phyloP scores from a whole-genome alignment of 306 rosid genomes.

The Gastrolobium villosum region DNA sequence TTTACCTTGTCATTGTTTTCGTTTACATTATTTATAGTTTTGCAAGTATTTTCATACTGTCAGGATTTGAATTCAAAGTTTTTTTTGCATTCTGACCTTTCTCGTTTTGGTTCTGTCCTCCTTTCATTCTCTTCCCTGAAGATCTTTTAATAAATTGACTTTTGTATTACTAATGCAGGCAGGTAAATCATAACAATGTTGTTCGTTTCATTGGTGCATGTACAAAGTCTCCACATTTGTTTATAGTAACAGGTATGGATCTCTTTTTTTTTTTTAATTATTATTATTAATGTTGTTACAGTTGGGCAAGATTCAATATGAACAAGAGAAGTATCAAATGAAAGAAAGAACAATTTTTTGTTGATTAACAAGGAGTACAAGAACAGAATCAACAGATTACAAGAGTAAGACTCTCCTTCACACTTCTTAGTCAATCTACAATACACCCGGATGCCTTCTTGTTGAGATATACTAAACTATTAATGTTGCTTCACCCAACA shows the following conservation, averaged over 20 bases:
- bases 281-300: too few relatives aligned
- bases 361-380: too few relatives aligned
- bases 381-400: too few relatives aligned
- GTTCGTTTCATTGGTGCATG: slow-evolving; percentile 96
- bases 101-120: slow-evolving; percentile 24
- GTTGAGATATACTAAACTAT: too few relatives aligned
- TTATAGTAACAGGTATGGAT: slow-evolving; percentile 87
- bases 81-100: neutral
- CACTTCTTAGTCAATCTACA: too few relatives aligned
- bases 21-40: neutral
- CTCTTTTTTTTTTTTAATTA: slow-evolving; percentile 8
- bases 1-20: slow-evolving; percentile 4
- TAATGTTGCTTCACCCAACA: too few relatives aligned
- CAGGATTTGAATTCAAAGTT: neutral
- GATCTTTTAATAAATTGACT: slow-evolving; percentile 8
- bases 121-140: slow-evolving; percentile 7
- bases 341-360: too few relatives aligned
- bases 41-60: neutral
- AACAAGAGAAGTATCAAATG: too few relatives aligned
- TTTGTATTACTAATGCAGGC: slow-evolving; percentile 66
- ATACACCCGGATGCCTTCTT: too few relatives aligned
- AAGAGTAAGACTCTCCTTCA: too few relatives aligned
- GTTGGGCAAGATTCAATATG: too few relatives aligned
- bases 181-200: slow-evolving; percentile 92
- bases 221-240: slow-evolving; percentile 86